Evolutionary conservation across 2,329 filamentous ascomycete genomes (phyloP).

Genomic region (Fonsecaea multimorphosa): DNA sequence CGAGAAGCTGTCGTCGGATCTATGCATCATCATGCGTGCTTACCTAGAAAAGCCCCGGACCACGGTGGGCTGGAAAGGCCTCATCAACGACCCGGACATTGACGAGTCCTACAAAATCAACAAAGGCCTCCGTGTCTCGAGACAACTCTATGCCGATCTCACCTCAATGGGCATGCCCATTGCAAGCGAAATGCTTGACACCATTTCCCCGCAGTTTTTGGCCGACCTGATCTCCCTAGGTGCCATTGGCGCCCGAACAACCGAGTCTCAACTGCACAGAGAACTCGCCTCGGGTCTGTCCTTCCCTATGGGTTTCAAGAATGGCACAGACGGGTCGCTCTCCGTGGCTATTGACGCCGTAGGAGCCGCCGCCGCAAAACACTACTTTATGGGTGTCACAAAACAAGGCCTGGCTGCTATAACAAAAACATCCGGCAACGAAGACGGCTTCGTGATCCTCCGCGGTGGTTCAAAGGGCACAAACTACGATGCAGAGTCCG

Average conservation of each 20-base stretch:
- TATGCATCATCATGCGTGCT: conserved; percentile 95
- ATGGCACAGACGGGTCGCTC: conserved; percentile 91
- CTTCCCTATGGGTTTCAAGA: conserved; percentile 99
- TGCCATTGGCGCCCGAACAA: conserved; percentile 93
- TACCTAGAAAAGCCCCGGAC: conserved; percentile 99
- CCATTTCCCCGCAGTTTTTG: conserved; percentile 95
- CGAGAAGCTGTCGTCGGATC: conserved; percentile 85
- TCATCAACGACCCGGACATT: conserved; percentile 98
- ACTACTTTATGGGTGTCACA: conserved; percentile 96
- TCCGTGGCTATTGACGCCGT: conserved; percentile 94
- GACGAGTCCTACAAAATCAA: conserved; percentile 99
- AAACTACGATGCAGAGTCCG: conserved; percentile 88
- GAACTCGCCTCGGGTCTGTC: conserved; percentile 92
- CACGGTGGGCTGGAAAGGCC: conserved; percentile 97
- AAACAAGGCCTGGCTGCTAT: conserved; percentile 96
- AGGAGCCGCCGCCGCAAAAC: conserved; percentile 85
- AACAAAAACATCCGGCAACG: conserved; percentile 90
- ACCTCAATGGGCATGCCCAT: conserved; percentile 93
- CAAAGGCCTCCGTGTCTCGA: conserved; percentile 85
- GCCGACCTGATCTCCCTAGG: conserved; percentile 90
- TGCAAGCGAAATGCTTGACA: conserved; percentile 97
- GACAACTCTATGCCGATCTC: conserved; percentile 91
- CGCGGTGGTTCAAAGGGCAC: conserved; percentile 91
- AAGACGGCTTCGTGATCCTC: conserved; percentile 96
- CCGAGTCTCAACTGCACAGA: conserved; percentile 92